Conservation (phyloP, 2,329 filamentous ascomycete genomes). For the Macrophomina tecta region DNA sequence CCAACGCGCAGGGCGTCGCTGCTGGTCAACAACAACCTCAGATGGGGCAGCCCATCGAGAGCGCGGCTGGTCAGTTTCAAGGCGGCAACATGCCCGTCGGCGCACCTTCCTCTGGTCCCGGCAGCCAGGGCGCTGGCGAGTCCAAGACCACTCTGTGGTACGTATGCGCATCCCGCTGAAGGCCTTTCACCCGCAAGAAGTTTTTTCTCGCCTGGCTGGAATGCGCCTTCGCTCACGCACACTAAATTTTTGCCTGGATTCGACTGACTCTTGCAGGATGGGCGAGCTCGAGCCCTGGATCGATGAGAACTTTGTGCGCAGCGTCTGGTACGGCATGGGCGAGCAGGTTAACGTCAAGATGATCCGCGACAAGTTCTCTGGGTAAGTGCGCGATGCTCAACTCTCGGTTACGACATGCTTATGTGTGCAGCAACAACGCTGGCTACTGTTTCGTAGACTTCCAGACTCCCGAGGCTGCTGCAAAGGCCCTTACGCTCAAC, state of each 20-base stretch:
- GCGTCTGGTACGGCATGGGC: slow-evolving; percentile 89
- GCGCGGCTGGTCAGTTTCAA: slow-evolving; percentile 56
- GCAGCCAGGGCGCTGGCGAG: slow-evolving; percentile 45
- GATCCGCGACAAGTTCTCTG: slow-evolving; percentile 98
- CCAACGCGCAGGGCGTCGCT: slow-evolving; percentile 60
- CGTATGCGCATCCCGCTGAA: slow-evolving; percentile 33
- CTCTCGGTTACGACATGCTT: slow-evolving; percentile 32
- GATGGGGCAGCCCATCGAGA: slow-evolving; percentile 65
- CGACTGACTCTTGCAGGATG: slow-evolving; percentile 70
- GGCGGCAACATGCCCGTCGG: slow-evolving; percentile 53
- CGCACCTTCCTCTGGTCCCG: slow-evolving; percentile 46
- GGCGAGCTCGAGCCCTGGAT: slow-evolving; percentile 99
- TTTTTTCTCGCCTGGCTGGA: slow-evolving; percentile 15
- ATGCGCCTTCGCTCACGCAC: neutral
- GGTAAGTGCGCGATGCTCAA: slow-evolving; percentile 62
- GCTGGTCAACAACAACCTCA: slow-evolving; percentile 52
- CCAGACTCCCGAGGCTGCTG: slow-evolving; percentile 77
- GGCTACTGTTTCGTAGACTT: slow-evolving; percentile 99
- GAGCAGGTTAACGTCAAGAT: slow-evolving; percentile 99
- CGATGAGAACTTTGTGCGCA: slow-evolving; percentile 98
- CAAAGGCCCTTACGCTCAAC: slow-evolving; percentile 89
- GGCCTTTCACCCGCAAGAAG: slow-evolving; percentile 5
- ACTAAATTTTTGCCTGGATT: neutral
- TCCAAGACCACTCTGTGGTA: slow-evolving; percentile 62
- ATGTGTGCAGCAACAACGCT: slow-evolving; percentile 81